Percentiles rank a stretch among this genome's conserved stretches.
phyloP scores from a whole-genome alignment of 129 eudicot genomes.

The Dittrichia graveolens region DNA sequence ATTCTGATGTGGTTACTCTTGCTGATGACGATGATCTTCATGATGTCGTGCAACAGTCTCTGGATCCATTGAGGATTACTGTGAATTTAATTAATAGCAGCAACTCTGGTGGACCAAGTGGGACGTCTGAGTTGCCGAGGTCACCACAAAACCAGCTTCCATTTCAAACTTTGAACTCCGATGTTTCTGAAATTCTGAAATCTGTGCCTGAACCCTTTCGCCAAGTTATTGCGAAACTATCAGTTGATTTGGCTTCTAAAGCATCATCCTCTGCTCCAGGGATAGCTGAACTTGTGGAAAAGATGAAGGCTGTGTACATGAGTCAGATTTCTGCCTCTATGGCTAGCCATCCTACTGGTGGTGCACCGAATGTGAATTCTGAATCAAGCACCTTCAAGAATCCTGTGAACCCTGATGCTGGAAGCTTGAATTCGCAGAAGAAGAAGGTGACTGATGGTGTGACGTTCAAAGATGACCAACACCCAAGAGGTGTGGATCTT shows the following conservation, averaged over 20 bases:
- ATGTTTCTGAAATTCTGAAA: slow-evolving; percentile 50
- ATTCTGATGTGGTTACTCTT: slow-evolving; percentile 76
- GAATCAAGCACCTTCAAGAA: slow-evolving; percentile 16
- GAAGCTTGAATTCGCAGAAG: slow-evolving; percentile 20
- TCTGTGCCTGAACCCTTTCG: slow-evolving; percentile 56
- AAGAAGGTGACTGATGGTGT: slow-evolving; percentile 25
- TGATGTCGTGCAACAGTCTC: slow-evolving; percentile 70
- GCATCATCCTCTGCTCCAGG: slow-evolving; percentile 49
- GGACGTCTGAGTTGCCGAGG: slow-evolving; percentile 41
- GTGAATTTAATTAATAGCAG: slow-evolving; percentile 39
- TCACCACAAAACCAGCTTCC: slow-evolving; percentile 34
- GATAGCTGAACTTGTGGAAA: slow-evolving; percentile 46
- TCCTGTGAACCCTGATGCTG: slow-evolving; percentile 5
- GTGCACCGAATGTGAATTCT: slow-evolving; percentile 16
- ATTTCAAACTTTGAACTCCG: slow-evolving; percentile 30
- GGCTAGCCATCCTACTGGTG: neutral
- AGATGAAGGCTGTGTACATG: slow-evolving; percentile 44
- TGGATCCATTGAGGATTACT: slow-evolving; percentile 82
- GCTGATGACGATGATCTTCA: slow-evolving; percentile 81
- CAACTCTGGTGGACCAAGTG: slow-evolving; percentile 36
- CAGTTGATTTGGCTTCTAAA: slow-evolving; percentile 50
- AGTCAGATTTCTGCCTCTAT: slow-evolving; percentile 34
- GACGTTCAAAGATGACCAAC: slow-evolving; percentile 24
- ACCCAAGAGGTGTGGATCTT: slow-evolving; percentile 34
- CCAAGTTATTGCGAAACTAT: slow-evolving; percentile 38